phyloP scores from a whole-genome alignment of 139 green algal genomes.

The Tetraselmis striata region DNA sequence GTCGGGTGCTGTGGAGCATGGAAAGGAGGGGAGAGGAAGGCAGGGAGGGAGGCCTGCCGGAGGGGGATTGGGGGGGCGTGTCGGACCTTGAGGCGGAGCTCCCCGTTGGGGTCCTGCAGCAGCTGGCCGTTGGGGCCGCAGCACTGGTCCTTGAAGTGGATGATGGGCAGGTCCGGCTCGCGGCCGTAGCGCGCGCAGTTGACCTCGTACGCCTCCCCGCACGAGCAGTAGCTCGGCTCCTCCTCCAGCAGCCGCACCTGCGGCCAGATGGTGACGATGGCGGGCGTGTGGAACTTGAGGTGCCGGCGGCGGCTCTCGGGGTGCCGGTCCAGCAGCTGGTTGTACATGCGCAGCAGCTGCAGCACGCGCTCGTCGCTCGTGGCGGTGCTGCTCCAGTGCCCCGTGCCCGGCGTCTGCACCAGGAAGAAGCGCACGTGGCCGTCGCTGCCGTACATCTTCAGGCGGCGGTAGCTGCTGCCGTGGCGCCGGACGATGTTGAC shows the following conservation, averaged over 20 bases:
- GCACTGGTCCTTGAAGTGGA: slow-evolving; percentile 78
- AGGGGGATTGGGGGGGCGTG: background rate
- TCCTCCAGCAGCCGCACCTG: slow-evolving; percentile 91
- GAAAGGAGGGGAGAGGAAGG: background rate
- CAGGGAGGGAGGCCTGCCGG: background rate
- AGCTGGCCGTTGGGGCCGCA: slow-evolving; percentile 16
- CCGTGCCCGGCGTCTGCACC: slow-evolving; percentile 60
- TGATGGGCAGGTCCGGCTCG: slow-evolving; percentile 85
- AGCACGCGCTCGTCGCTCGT: slow-evolving; percentile 67
- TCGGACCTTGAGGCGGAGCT: slow-evolving; percentile 6
- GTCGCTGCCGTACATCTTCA: slow-evolving; percentile 82
- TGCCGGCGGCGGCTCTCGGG: slow-evolving; percentile 56
- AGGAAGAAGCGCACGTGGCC: slow-evolving; percentile 71
- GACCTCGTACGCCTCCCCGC: slow-evolving; percentile 87
- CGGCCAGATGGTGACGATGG: slow-evolving; percentile 77
- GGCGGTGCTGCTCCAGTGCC: slow-evolving; percentile 24
- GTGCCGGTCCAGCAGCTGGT: slow-evolving; percentile 73
- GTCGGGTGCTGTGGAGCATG: background rate
- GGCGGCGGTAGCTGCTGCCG: slow-evolving; percentile 59
- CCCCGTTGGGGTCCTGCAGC: slow-evolving; percentile 10
- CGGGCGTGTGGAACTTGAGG: slow-evolving; percentile 74
- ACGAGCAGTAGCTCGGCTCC: slow-evolving; percentile 68
- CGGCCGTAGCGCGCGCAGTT: slow-evolving; percentile 85
- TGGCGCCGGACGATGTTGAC: slow-evolving; percentile 81
- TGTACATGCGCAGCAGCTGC: slow-evolving; percentile 64